Base-by-base conservation (phyloP, 495 filamentous ascomycete genomes). In the Aspergillus campestris region DNA sequence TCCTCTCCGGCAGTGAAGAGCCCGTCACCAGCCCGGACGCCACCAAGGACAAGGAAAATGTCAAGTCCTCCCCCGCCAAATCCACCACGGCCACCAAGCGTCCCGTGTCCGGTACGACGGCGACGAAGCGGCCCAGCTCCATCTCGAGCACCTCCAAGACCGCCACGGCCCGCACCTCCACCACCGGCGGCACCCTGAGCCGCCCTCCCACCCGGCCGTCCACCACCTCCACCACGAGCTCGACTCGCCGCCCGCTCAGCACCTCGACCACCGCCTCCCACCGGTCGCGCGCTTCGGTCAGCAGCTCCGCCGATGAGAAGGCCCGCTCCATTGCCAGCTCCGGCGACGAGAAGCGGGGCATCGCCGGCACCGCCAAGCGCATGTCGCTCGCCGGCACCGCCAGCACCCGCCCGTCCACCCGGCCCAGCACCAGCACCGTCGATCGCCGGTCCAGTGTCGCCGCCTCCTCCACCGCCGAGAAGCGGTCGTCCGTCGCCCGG, bases 231-330 rank as follows among this genome's bases (percentile, higher is more conserved):
- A 59, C 62, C 9, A 49, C 18, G 18, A 24, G 18, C 18, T 24
- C 18, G 18, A 24, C 52, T n/a, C 66, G 70, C 27, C 69, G 66
- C 44, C 62, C 66, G 1, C 49, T 67, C 48, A 61, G 62, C 49
- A 62, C 56, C 11, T 63, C 70, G 4, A 70, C 67, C 8, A 60
- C 64, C 14, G 58, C 69, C 30, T 64, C 66, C 24, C 70, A 74
- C 34, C 63, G 69, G 10, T 69, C 70, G 30, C 67, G 67, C 6
- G 61, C 64, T 6, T 74, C 70, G 5, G 52, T 72, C 38, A 70
- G 67, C 48, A 72, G 70, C 52, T 72, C 69, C n/a, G 69, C 69
- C 6, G 70, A 74, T 48, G 70, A 74, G 46, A 74, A 70, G 47
- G 50, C 65, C 29, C 60, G 62, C 4, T 71, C 66, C 11, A 51